phyloP scores from a whole-genome alignment of 164 flowering plant genomes.

The Aristolochia californica region DNA sequence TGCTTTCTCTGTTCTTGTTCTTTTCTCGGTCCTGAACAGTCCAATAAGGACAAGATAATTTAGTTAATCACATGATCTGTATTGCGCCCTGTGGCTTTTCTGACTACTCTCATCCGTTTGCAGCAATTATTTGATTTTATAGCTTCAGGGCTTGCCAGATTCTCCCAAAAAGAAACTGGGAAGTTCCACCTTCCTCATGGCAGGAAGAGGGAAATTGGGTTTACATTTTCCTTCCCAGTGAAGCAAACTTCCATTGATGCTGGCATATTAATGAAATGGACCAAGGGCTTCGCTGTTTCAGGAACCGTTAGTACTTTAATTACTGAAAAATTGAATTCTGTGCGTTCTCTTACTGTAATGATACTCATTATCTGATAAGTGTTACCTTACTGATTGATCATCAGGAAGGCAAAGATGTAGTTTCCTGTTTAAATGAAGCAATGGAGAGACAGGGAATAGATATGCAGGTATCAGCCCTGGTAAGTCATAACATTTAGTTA shows the following conservation, averaged over 20 bases:
- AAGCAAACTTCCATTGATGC: slow-evolving; percentile 75
- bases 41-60: too few relatives aligned
- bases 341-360: too few relatives aligned
- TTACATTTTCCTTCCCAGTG: slow-evolving; percentile 90
- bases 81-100: background rate
- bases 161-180: slow-evolving; percentile 47
- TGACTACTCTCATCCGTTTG: background rate
- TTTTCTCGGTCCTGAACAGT: too few relatives aligned
- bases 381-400: slow-evolving; percentile 1
- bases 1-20: too few relatives aligned
- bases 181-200: slow-evolving; percentile 38
- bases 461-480: slow-evolving; percentile 84
- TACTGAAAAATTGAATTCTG: background rate
- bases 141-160: slow-evolving; percentile 56
- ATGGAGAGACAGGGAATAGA: slow-evolving; percentile 58
- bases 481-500: slow-evolving; percentile 21
- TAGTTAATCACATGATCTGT: background rate
- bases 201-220: slow-evolving; percentile 73
- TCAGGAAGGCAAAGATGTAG: slow-evolving; percentile 81
- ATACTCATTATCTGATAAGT: background rate
- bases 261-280: slow-evolving; percentile 84
- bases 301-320: slow-evolving; percentile 54
- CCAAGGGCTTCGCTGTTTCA: slow-evolving; percentile 81
- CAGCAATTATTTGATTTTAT: slow-evolving; percentile 85
- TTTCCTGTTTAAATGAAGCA: slow-evolving; percentile 75